Evolutionary conservation across 257 asterid species (phyloP).

Genomic region (Solanum paucissectum): DNA sequence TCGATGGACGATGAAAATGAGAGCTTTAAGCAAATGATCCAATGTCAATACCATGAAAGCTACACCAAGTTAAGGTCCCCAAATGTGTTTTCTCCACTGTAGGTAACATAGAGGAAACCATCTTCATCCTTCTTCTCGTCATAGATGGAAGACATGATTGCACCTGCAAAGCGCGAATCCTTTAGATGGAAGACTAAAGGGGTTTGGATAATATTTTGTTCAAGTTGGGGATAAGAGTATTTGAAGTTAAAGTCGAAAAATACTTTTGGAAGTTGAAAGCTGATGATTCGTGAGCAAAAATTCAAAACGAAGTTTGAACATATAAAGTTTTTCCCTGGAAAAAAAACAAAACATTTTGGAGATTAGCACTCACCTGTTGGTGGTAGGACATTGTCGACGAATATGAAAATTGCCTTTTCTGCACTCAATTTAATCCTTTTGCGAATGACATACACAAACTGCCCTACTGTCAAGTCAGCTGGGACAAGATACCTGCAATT

Average conservation of each 20-base stretch:
- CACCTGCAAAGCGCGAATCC: neutral
- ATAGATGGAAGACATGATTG: constrained; percentile 18
- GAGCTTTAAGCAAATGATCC: neutral
- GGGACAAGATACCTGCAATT: constrained; percentile 30
- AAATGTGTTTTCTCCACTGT: constrained; percentile 26
- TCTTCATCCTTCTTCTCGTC: constrained; percentile 20
- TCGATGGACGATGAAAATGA: neutral
- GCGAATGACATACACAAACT: constrained; percentile 36
- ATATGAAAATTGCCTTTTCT: constrained; percentile 35
- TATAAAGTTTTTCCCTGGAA: neutral
- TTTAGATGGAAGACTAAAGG: too few species aligned
- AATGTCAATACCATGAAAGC: neutral
- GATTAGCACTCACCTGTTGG: constrained; percentile 26
- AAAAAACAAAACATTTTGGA: neutral
- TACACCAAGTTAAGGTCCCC: constrained; percentile 5
- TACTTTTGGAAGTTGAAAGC: neutral
- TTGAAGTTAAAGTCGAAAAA: neutral
- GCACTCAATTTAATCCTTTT: constrained; percentile 35
- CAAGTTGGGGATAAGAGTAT: neutral
- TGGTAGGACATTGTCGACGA: constrained; percentile 28
- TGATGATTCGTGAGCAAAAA: neutral
- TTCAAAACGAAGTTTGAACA: neutral
- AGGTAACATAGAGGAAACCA: constrained; percentile 21
- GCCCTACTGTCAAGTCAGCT: constrained; percentile 37
- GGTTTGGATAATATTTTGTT: neutral